Evolutionary conservation across 1,139 yeast species (phyloP).

Genomic region (Zygosaccharomyces sapae): DNA sequence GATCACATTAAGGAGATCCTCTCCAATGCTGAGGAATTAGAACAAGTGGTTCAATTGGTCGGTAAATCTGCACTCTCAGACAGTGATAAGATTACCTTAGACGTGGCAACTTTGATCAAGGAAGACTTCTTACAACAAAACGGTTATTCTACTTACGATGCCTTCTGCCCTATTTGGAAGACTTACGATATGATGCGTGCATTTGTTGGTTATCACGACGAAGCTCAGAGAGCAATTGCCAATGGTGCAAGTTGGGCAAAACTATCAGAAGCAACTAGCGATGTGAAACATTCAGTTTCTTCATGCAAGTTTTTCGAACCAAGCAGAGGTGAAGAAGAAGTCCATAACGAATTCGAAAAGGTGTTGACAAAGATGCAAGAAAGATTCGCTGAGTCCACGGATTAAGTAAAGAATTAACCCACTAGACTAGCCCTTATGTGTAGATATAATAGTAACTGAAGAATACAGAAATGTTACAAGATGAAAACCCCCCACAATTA

Average conservation of each 20-base stretch:
- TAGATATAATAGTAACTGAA: conserved; percentile 2
- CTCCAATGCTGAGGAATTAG: conserved; percentile 95
- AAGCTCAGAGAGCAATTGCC: conserved; percentile 94
- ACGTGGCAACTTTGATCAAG: conserved; percentile 84
- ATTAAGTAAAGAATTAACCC: conserved; percentile 41
- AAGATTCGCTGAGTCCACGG: conserved; percentile 92
- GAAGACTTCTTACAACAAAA: conserved; percentile 99
- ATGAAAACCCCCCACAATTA: too few species aligned
- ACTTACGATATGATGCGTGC: conserved; percentile 97
- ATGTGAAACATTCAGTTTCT: conserved; percentile 88
- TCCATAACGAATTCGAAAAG: conserved; percentile 69
- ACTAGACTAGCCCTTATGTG: neutral
- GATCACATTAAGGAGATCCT: conserved; percentile 89
- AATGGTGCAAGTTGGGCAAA: conserved; percentile 95
- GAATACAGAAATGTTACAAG: neutral
- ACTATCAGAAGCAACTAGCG: conserved; percentile 80
- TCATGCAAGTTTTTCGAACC: conserved; percentile 97
- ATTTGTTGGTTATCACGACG: conserved; percentile 85
- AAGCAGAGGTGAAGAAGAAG: conserved; percentile 79
- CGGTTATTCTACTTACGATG: conserved; percentile 97
- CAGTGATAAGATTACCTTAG: conserved; percentile 92
- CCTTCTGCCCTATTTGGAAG: conserved; percentile 99
- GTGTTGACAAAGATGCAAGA: conserved; percentile 75
- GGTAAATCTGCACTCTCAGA: conserved; percentile 98
- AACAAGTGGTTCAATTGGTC: conserved; percentile 97